Evolutionary conservation across 768 basidiomycete genomes (phyloP).

Genomic region (Clathrus columnatus): DNA sequence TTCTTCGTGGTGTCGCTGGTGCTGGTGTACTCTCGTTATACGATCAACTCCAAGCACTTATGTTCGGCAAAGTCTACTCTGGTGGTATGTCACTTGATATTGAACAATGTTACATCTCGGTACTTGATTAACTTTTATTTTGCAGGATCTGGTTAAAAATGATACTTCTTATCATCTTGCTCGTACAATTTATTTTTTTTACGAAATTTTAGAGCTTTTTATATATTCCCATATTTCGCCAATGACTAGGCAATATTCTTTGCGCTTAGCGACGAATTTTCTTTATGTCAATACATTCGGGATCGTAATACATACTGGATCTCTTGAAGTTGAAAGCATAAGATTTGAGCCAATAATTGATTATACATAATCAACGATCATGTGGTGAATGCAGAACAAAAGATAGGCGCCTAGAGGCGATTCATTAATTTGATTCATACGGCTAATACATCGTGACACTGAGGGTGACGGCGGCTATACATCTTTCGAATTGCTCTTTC

Average conservation of each 20-base stretch:
- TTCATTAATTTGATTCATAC: neutral
- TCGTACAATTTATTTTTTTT: slow-evolving; percentile 13
- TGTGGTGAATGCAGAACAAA: too few relatives aligned
- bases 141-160: slow-evolving; percentile 35
- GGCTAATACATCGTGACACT: neutral
- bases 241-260: slow-evolving; percentile 14
- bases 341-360: too few relatives aligned
- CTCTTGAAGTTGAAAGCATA: neutral
- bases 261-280: neutral
- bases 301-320: slow-evolving; percentile 1
- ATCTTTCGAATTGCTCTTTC: neutral
- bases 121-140: neutral
- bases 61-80: slow-evolving; percentile 99
- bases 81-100: slow-evolving; percentile 55
- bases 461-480: neutral
- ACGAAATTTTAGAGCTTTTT: slow-evolving; percentile 12
- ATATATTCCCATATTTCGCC: slow-evolving; percentile 20
- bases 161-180: slow-evolving; percentile 16
- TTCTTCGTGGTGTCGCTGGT: slow-evolving; percentile 94
- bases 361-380: too few relatives aligned
- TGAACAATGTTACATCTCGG: neutral
- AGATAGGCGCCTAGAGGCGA: too few relatives aligned
- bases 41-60: slow-evolving; percentile 92
- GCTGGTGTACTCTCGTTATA: slow-evolving; percentile 98
- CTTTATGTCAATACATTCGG: slow-evolving; percentile 7